phyloP scores from a whole-genome alignment of 1,284 basidiomycete genomes.

The Cryptococcus sp. region DNA sequence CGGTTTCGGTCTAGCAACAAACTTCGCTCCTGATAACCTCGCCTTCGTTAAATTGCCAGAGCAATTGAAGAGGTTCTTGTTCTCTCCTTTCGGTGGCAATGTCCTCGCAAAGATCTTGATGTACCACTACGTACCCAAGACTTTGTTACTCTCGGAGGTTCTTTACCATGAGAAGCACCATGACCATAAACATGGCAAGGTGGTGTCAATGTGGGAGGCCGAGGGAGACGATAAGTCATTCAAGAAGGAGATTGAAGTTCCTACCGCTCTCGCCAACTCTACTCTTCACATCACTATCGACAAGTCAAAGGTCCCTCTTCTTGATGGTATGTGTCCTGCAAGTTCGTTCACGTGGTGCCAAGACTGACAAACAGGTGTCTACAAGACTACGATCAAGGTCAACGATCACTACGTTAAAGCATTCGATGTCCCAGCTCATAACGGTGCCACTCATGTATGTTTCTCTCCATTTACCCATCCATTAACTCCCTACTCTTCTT shows the following conservation, averaged over 20 bases:
- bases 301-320: constrained; percentile 51
- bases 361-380: constrained; percentile 35
- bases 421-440: constrained; percentile 58
- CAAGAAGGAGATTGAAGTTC: constrained; percentile 52
- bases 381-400: constrained; percentile 52
- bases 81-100: constrained; percentile 61
- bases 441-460: constrained; percentile 59
- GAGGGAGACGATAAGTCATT: constrained; percentile 48
- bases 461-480: not conserved
- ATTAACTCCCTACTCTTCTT: constrained; percentile 14
- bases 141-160: constrained; percentile 57
- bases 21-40: constrained; percentile 62
- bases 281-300: constrained; percentile 54
- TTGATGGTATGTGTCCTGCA: constrained; percentile 30
- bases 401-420: constrained; percentile 54
- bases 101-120: constrained; percentile 61
- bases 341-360: not conserved
- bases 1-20: constrained; percentile 57
- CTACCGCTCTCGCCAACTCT: constrained; percentile 55
- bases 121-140: constrained; percentile 62
- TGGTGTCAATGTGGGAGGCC: constrained; percentile 5
- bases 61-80: constrained; percentile 59
- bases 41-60: constrained; percentile 60
- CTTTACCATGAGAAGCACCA: constrained; percentile 36
- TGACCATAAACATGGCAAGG: constrained; percentile 9